Conservation (phyloP, 1,284 basidiomycete genomes). For the Austroboletus novae-zelandiae region DNA sequence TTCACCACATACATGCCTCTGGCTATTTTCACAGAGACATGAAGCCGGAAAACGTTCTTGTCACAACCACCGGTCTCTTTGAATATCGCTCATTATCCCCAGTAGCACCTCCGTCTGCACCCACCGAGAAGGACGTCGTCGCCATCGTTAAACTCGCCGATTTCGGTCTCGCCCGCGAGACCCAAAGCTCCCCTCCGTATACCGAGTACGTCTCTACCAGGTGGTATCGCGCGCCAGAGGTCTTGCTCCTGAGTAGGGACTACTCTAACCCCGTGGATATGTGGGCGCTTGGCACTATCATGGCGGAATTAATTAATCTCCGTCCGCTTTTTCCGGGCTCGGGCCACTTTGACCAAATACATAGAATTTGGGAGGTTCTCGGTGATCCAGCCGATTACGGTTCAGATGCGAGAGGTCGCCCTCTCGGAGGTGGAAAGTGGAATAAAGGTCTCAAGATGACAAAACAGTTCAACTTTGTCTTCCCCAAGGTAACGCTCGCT, state of each 20-base stretch:
- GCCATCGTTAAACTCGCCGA: slow-evolving; percentile 98
- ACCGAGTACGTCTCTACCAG: slow-evolving; percentile 99
- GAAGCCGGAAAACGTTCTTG: slow-evolving; percentile 99
- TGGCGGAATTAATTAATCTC: slow-evolving; percentile 94
- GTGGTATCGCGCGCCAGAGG: slow-evolving; percentile 99
- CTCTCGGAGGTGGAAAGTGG: slow-evolving; percentile 89
- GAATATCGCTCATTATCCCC: slow-evolving; percentile 87
- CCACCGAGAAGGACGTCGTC: slow-evolving; percentile 89
- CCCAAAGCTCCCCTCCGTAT: slow-evolving; percentile 86
- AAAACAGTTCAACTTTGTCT: slow-evolving; percentile 82
- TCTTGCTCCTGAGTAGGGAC: slow-evolving; percentile 86
- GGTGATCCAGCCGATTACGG: slow-evolving; percentile 94
- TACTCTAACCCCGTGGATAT: slow-evolving; percentile 98
- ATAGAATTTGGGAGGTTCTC: slow-evolving; percentile 84
- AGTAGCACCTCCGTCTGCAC: slow-evolving; percentile 51
- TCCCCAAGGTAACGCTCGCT: slow-evolving; percentile 69
- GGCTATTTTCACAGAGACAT: slow-evolving; percentile 99
- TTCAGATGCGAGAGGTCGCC: slow-evolving; percentile 64
- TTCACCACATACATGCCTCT: slow-evolving; percentile 88
- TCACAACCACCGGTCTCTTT: slow-evolving; percentile 96
- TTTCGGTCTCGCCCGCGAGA: slow-evolving; percentile 95
- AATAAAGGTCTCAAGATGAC: slow-evolving; percentile 83
- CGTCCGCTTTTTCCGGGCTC: slow-evolving; percentile 98
- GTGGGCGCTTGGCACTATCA: slow-evolving; percentile 99
- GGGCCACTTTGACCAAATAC: slow-evolving; percentile 92